Evolutionary conservation across 768 basidiomycete genomes (phyloP).

Genomic region (Pulveroboletus sp.): DNA sequence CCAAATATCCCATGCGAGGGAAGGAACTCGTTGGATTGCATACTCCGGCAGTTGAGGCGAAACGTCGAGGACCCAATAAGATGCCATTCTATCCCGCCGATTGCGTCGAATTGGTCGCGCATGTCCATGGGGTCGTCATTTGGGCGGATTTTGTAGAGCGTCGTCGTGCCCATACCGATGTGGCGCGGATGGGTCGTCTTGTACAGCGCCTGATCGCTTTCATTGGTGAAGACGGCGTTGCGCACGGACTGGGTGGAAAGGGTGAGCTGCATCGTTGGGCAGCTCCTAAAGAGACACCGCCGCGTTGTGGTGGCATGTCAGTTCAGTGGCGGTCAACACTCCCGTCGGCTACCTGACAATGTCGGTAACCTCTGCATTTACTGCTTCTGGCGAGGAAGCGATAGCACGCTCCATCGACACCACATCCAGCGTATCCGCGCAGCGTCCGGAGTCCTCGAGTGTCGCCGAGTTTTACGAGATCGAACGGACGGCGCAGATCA

Average conservation of each 20-base stretch:
- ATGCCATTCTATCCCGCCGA: slow-evolving; percentile 36
- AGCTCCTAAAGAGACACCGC: background rate
- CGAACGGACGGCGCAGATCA: slow-evolving; percentile 55
- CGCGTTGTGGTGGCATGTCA: background rate
- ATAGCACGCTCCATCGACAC: slow-evolving; percentile 54
- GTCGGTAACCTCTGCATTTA: slow-evolving; percentile 36
- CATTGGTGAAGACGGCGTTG: slow-evolving; percentile 23
- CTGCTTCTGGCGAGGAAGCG: slow-evolving; percentile 57
- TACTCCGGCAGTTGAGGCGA: slow-evolving; percentile 23
- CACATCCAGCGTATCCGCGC: slow-evolving; percentile 34
- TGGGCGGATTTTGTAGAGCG: slow-evolving; percentile 22
- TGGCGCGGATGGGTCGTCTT: slow-evolving; percentile 22
- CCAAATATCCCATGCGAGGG: slow-evolving; percentile 17
- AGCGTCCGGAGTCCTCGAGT: slow-evolving; percentile 28
- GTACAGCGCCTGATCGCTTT: slow-evolving; percentile 27
- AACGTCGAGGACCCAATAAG: slow-evolving; percentile 27
- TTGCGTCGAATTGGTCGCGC: slow-evolving; percentile 26
- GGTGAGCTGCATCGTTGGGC: slow-evolving; percentile 16
- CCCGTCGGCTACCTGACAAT: background rate
- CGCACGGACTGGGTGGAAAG: slow-evolving; percentile 21
- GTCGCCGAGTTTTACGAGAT: slow-evolving; percentile 75
- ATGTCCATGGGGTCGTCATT: slow-evolving; percentile 21
- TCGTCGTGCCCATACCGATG: slow-evolving; percentile 17
- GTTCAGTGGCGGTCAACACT: too few species aligned
- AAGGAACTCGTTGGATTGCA: slow-evolving; percentile 25